Conservation (phyloP, 495 filamentous ascomycete genomes). For the Margaritispora aquatica region DNA sequence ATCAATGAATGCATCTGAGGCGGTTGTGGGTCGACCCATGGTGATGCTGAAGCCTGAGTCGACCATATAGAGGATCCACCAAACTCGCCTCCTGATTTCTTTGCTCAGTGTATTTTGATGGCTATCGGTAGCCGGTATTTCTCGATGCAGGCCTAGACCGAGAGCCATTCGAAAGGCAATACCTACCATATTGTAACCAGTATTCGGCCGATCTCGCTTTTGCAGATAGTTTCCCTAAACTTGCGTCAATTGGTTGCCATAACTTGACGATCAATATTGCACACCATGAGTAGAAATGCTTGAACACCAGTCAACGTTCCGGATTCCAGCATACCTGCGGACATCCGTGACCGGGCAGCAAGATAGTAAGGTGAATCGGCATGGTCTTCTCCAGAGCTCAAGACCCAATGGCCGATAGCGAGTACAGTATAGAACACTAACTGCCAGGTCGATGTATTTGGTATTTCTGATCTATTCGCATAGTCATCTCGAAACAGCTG, state of each 20-base stretch:
- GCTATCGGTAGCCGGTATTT: conserved; percentile 39
- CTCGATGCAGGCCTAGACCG: conserved; percentile 47
- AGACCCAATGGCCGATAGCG: conserved; percentile 45
- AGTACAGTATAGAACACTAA: conserved; percentile 44
- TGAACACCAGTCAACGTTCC: conserved; percentile 46
- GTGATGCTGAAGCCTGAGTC: conserved; percentile 26
- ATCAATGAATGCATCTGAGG: conserved; percentile 45
- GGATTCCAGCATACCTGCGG: conserved; percentile 43
- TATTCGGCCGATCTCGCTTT: conserved; percentile 48
- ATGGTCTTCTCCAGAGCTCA: conserved; percentile 29
- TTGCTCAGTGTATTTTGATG: conserved; percentile 41
- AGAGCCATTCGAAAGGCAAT: conserved; percentile 46
- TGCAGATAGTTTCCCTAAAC: conserved; percentile 46
- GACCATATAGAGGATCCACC: conserved; percentile 25
- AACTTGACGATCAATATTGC: too few relatives aligned
- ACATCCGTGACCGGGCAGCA: conserved; percentile 33
- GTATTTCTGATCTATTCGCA: conserved; percentile 38
- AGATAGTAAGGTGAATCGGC: conserved; percentile 44
- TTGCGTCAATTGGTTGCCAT: conserved; percentile 9
- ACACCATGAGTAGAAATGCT: conserved; percentile 38
- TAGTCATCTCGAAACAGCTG: conserved; percentile 47
- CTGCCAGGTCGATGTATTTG: conserved; percentile 42
- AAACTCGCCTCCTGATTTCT: conserved; percentile 24
- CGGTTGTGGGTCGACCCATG: conserved; percentile 30
- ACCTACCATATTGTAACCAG: conserved; percentile 47